A percentile compares a stretch with the other conserved stretches of the same genome.
Conservation (phyloP, 306 rosid species). For the Nissolia schottii region DNA sequence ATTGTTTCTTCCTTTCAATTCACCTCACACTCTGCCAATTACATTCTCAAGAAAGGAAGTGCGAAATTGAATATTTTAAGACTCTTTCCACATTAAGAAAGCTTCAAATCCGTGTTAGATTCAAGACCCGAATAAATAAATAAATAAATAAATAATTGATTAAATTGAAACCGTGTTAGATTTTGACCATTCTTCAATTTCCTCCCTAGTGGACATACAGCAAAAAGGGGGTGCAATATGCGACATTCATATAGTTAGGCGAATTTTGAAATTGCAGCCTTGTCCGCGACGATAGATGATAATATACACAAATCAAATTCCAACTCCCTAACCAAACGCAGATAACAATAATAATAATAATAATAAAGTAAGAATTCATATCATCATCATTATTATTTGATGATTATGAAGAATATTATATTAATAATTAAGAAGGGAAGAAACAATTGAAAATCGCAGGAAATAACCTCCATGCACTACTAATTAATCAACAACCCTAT, state of each 20-base stretch:
- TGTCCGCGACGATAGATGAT: background rate
- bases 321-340: background rate
- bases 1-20: background rate
- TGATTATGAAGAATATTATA: background rate
- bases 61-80: conserved; percentile 1
- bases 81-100: conserved; percentile 11
- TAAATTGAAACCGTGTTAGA: background rate
- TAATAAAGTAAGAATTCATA: background rate
- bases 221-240: background rate
- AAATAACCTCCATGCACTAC: background rate
- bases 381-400: background rate
- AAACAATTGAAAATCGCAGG: conserved; percentile 13
- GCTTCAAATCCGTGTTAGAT: background rate
- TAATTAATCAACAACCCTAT: background rate
- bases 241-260: background rate
- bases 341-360: background rate
- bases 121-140: background rate
- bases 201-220: background rate
- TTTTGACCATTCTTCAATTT: conserved; percentile 1
- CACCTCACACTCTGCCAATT: background rate
- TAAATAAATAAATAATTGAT: too few relatives aligned
- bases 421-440: background rate
- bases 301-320: background rate
- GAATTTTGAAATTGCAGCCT: background rate
- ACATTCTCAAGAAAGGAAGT: background rate